Base-by-base conservation (phyloP, 31 red algal genomes). In the Asparagopsis taxiformis region DNA sequence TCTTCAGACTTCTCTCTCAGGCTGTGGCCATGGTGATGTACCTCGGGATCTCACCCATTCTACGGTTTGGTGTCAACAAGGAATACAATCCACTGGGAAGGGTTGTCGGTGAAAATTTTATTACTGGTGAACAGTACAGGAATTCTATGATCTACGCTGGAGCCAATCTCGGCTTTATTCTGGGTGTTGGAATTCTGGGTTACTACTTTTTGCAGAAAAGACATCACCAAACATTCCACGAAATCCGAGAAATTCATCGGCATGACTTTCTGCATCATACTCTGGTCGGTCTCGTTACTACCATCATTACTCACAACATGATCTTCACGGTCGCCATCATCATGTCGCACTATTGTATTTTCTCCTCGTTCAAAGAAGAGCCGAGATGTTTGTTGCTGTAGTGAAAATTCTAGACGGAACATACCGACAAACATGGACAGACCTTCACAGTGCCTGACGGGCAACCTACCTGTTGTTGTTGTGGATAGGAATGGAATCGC, bases 281-380 rank as follows among this genome's bases (percentile, higher is more conserved):
- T 1, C 54, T 41, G 69, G 74, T 90, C 13, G 85, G 85, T 11
- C 29, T 90, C 48, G 50, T 90, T 13, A 79, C 70, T 16, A 68
- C 85, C 16, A 90, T 90, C 52, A 62, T 90, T 50, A 90, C 85
- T 19, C 85, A 90, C 51, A 90, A 90, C 65, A 74, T 90, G 75
- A 90, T 90, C 56, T 38, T 90, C 25, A 79, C 85, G 19, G 37
- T 90, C 0, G 85, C 75, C 19, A 90, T 90, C 59, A 68, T 90
- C 26, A 25, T 90, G 38, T 75, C 68, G 51, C 85, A 79, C 15
- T 90, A 90, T 28, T 90, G 85, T 38, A 79, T 90, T 22, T 90
- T 90, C 59, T 50, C 74, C 0, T 54, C 74, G 17, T 71, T 82
- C 66, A 6, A 46, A 13, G 41, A 9, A 46, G 41, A 46, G 6